Conservation (phyloP, 2,329 filamentous ascomycete genomes). For the Ascochyta koolunga region DNA sequence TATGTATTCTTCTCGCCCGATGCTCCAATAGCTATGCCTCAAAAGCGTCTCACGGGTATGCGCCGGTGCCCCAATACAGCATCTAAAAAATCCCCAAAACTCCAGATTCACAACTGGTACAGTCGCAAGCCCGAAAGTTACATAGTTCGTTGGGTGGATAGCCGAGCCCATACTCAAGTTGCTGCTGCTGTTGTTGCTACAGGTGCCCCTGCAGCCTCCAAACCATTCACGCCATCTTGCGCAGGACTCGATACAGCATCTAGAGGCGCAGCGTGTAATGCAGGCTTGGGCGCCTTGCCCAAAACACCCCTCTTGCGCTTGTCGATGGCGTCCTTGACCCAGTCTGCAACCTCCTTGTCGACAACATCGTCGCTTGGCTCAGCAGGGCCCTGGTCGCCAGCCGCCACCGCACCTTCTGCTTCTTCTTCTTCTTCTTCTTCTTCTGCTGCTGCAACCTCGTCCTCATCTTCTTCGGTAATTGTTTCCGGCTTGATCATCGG, state of each 20-base stretch:
- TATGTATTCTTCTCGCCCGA: constrained; percentile 25
- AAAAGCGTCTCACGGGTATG: constrained; percentile 22
- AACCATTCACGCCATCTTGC: constrained; percentile 30
- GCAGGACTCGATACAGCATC: constrained; percentile 65
- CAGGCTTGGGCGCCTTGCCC: constrained; percentile 68
- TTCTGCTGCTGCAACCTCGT: constrained; percentile 55
- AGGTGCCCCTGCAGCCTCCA: constrained; percentile 25
- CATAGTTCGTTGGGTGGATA: constrained; percentile 3
- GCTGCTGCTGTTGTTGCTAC: constrained; percentile 28
- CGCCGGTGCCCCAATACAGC: constrained; percentile 19
- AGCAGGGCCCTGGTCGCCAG: constrained; percentile 36
- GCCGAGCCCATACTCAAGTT: constrained; percentile 3
- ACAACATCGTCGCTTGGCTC: constrained; percentile 53
- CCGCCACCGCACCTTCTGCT: constrained; percentile 51
- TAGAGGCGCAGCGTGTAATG: constrained; percentile 84
- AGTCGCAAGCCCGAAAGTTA: constrained; percentile 10
- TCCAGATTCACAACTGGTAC: constrained; percentile 17
- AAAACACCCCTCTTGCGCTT: constrained; percentile 66
- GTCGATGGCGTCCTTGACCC: constrained; percentile 77
- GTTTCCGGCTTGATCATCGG: constrained; percentile 76
- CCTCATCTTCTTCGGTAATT: constrained; percentile 73
- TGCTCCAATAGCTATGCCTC: constrained; percentile 21
- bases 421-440: constrained; percentile 69
- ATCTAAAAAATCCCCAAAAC: constrained; percentile 17
- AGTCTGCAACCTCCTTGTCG: constrained; percentile 83